These are phyloP conservation scores for Termitomyces sp. DNA, from an alignment of 768 basidiomycete genomes.

Conservation along the genomic window DNA sequence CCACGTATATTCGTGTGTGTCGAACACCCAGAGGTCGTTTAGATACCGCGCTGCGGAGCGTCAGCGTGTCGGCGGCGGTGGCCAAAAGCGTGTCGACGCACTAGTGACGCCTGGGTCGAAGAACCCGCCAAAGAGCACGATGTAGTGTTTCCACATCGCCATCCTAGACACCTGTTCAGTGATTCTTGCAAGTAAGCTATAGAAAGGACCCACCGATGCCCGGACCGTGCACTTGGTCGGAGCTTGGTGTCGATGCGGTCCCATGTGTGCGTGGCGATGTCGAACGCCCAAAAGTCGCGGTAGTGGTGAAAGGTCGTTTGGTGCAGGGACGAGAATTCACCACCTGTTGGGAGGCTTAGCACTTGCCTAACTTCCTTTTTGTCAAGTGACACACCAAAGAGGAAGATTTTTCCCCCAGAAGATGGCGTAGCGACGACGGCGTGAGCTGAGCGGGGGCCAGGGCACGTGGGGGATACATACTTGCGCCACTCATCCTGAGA, in stretches of 20 bases:
- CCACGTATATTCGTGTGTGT: not conserved
- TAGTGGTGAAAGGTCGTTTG: conserved; percentile 88
- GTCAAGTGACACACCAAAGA: conserved; percentile 52
- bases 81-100: conserved; percentile 26
- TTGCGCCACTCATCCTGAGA: conserved; percentile 78
- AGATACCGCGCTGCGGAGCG: conserved; percentile 21
- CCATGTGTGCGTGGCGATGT: conserved; percentile 75
- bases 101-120: conserved; percentile 83
- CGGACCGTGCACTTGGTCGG: conserved; percentile 74
- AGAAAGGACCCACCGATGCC: conserved; percentile 55
- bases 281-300: conserved; percentile 86
- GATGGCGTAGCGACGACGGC: conserved; percentile 68
- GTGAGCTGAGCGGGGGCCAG: conserved; percentile 86
- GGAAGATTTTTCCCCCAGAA: conserved; percentile 82
- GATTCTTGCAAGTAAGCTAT: not conserved
- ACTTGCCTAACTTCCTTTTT: not conserved
- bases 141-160: conserved; percentile 85
- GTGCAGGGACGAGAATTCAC: conserved; percentile 80
- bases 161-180: conserved; percentile 40
- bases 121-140: conserved; percentile 88
- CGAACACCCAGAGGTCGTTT: conserved; percentile 40
- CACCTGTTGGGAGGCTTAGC: conserved; percentile 39
- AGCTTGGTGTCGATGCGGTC: conserved; percentile 85
- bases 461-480: conserved; percentile 79
- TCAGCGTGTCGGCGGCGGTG: not conserved